Conservation (phyloP, 164 flowering plant genomes). For the Vitis cinerea region DNA sequence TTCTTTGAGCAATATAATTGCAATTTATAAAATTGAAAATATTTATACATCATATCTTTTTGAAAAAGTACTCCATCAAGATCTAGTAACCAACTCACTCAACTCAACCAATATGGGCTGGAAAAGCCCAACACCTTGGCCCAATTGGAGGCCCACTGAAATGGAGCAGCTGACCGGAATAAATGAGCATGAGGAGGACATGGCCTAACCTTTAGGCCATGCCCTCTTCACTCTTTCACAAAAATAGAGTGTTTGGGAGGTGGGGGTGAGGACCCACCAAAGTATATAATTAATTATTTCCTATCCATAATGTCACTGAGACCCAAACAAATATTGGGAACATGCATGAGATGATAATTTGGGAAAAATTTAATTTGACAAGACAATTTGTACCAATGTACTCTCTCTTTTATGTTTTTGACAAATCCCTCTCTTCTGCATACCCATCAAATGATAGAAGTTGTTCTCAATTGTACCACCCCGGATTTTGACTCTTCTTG, state of each 20-base stretch:
- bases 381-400: too few species aligned
- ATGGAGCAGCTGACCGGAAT: neutral
- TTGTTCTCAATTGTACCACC: too few species aligned
- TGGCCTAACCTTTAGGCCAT: constrained; percentile 11
- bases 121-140: neutral
- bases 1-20: too few species aligned
- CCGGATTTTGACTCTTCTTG: too few species aligned
- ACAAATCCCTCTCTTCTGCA: too few species aligned
- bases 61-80: too few species aligned
- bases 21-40: too few species aligned
- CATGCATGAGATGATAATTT: constrained; percentile 14
- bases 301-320: constrained; percentile 15
- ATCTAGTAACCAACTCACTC: too few species aligned
- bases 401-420: too few species aligned
- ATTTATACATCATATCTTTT: too few species aligned
- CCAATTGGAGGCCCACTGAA: neutral
- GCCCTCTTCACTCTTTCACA: constrained; percentile 10
- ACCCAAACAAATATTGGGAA: constrained; percentile 18
- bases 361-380: neutral
- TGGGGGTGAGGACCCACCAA: neutral
- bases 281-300: neutral
- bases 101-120: too few species aligned
- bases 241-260: constrained; percentile 12
- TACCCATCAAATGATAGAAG: too few species aligned
- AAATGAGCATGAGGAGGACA: neutral